Base-by-base conservation (phyloP, 148 eudicot species). In the Rhododendron vialii region DNA sequence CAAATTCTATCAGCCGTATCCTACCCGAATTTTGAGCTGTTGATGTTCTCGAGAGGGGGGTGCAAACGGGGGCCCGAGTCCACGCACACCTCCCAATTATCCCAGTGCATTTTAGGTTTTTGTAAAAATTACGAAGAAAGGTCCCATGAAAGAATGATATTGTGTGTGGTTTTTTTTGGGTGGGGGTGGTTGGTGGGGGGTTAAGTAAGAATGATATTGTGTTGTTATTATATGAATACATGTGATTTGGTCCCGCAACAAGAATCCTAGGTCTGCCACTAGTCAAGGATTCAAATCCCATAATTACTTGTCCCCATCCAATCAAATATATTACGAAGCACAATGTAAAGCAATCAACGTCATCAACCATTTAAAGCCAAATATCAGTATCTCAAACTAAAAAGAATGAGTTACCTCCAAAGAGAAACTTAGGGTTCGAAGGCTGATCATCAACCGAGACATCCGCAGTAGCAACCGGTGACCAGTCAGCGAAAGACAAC, bases 381-480 rank as follows among this genome's bases (percentile, higher is more conserved):
- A 78, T 5, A 59, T 59, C n/a, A 59, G 5, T 20, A 59, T 20
- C 65, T 59, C n/a, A 20, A 22, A 22, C 65, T 59, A 59, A 59
- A 55, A 59, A 59, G 26, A 22, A 22, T 59, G 20, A 26, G 59
- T 81, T 83, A 90, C 93, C 92, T 75, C 88, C 88, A 86, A 92
- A 90, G 20, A 92, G 86, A 88, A 89, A 92, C 55, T 80, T 89
- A 86, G 91, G 84, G 88, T 63, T 83, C 9, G 78, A 76, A 61
- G 17, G 38, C n/a, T 38, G 78, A 57, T 76, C 82, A 17, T 28
- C 88, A 11, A 74, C 9, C 1, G 85, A 57, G 75, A 47, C 82
- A 2, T 57, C 82, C 28, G 81, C 26, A 48, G 78, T 22, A 28
- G 63, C 82, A 15, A 51, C 69, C 41, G 83, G 35, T 41, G 83